These are phyloP conservation scores for Colletotrichum aenigma DNA, from an alignment of 2,329 filamentous ascomycete genomes.

Conservation along the genomic window DNA sequence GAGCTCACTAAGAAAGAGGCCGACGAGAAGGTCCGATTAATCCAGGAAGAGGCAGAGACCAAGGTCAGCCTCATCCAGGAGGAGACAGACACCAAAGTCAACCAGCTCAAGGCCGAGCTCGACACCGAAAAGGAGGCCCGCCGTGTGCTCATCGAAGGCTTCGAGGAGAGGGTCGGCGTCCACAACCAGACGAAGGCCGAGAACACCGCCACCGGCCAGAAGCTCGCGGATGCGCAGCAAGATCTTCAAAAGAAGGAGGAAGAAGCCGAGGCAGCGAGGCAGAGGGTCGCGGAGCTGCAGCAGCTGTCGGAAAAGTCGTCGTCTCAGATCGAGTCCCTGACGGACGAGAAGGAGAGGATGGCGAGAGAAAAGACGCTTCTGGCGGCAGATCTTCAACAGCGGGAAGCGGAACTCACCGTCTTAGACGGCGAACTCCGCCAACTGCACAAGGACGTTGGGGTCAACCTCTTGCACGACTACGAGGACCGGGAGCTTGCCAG, in stretches of 20 bases:
- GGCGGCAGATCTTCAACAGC: neutral
- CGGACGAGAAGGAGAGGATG: neutral
- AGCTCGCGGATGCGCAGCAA: slow-evolving; percentile 23
- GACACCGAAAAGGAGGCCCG: slow-evolving; percentile 19
- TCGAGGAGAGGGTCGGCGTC: neutral
- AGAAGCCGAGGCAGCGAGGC: neutral
- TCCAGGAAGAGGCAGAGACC: slow-evolving; percentile 43
- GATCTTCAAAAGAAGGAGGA: slow-evolving; percentile 16
- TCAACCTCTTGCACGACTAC: slow-evolving; percentile 24
- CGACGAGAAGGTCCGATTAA: slow-evolving; percentile 42
- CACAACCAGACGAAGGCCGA: neutral
- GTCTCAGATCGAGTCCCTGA: neutral
- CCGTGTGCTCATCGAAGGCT: neutral
- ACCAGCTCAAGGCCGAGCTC: slow-evolving; percentile 34
- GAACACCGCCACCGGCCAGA: slow-evolving; percentile 18
- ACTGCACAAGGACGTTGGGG: slow-evolving; percentile 14
- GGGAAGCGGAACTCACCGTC: neutral
- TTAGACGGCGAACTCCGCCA: neutral
- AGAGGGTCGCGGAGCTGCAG: neutral
- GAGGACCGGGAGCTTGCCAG: slow-evolving; percentile 23
- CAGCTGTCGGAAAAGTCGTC: neutral
- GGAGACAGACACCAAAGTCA: slow-evolving; percentile 41
- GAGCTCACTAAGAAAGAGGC: slow-evolving; percentile 41
- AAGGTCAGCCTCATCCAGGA: slow-evolving; percentile 52
- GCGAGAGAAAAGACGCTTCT: neutral